phyloP scores from a whole-genome alignment of 495 filamentous ascomycete species.

The Penicilliopsis zonata region DNA sequence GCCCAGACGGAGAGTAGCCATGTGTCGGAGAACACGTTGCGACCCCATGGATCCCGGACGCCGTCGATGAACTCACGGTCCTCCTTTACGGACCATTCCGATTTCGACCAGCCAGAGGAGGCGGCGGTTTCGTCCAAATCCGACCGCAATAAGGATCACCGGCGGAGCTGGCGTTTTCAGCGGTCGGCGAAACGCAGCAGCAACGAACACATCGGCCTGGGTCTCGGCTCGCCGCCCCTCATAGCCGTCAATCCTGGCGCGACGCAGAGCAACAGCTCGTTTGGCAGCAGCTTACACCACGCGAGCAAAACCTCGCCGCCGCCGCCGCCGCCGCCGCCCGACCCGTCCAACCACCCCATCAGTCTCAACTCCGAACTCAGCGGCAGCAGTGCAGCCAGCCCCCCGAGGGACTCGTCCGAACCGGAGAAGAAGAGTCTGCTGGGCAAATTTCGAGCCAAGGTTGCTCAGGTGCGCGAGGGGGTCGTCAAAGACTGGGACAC shows the following conservation, averaged over 20 bases:
- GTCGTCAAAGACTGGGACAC: slow-evolving; percentile 42
- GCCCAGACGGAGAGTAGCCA: slow-evolving; percentile 6
- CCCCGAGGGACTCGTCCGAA: slow-evolving; percentile 26
- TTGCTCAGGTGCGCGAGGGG: slow-evolving; percentile 63
- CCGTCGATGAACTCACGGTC: slow-evolving; percentile 60
- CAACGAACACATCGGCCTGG: slow-evolving; percentile 36
- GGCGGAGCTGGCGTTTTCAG: slow-evolving; percentile 61
- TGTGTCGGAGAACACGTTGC: slow-evolving; percentile 39
- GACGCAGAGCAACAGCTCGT: slow-evolving; percentile 55
- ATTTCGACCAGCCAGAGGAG: slow-evolving; percentile 60
- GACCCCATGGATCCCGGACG: slow-evolving; percentile 50
- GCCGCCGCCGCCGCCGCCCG: slow-evolving; percentile 17
- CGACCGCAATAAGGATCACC: slow-evolving; percentile 50
- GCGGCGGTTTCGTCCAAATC: slow-evolving; percentile 38
- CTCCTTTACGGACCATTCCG: slow-evolving; percentile 65
- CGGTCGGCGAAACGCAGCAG: slow-evolving; percentile 40
- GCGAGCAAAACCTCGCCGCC: slow-evolving; percentile 16
- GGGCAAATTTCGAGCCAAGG: slow-evolving; percentile 75
- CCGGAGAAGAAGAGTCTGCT: slow-evolving; percentile 59
- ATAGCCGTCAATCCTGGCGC: slow-evolving; percentile 52
- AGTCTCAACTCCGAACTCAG: slow-evolving; percentile 25
- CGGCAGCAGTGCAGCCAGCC: slow-evolving; percentile 20
- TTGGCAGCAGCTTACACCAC: slow-evolving; percentile 46
- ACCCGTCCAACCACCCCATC: slow-evolving; percentile 27
- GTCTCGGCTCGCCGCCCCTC: slow-evolving; percentile 34